Conservation (phyloP, 2,329 filamentous ascomycete species). For the Zymoseptoria ardabiliae region DNA sequence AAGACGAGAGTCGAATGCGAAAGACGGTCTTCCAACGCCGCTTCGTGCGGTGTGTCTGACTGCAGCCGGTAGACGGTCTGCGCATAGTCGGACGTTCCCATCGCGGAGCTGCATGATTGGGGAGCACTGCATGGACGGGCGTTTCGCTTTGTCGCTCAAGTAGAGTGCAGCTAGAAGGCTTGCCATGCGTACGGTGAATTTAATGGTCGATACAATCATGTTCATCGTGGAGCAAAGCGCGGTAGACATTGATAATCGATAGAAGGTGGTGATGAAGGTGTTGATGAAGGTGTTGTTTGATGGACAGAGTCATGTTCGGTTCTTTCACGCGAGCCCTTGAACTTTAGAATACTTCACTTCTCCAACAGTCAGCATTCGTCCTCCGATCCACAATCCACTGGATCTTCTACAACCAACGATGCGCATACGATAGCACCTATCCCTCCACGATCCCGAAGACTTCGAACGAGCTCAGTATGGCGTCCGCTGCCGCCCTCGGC, state of each 20-base stretch:
- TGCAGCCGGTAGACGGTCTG: too few relatives aligned
- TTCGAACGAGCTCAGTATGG: not conserved
- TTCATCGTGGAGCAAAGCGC: too few relatives aligned
- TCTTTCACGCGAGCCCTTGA: not conserved
- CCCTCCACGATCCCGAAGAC: not conserved
- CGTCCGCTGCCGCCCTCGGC: slow-evolving; percentile 3
- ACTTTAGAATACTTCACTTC: not conserved
- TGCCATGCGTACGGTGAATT: too few relatives aligned
- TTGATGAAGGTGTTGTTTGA: not conserved
- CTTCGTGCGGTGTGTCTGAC: too few relatives aligned
- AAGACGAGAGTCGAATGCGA: too few relatives aligned
- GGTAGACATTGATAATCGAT: too few relatives aligned
- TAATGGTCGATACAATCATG: too few relatives aligned
- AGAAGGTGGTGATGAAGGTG: not conserved
- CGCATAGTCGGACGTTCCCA: too few relatives aligned
- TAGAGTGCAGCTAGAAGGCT: too few relatives aligned
- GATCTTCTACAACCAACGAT: not conserved
- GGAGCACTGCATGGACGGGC: not conserved
- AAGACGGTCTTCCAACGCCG: too few relatives aligned
- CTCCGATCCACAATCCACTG: not conserved
- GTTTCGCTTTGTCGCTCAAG: not conserved
- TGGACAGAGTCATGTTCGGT: too few relatives aligned
- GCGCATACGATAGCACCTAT: slow-evolving; percentile 6
- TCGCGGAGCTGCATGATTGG: not conserved
- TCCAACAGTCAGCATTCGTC: not conserved